Evolutionary conservation across 169 alveolate genomes (phyloP).

Genomic region (Plasmodium falciparum): DNA sequence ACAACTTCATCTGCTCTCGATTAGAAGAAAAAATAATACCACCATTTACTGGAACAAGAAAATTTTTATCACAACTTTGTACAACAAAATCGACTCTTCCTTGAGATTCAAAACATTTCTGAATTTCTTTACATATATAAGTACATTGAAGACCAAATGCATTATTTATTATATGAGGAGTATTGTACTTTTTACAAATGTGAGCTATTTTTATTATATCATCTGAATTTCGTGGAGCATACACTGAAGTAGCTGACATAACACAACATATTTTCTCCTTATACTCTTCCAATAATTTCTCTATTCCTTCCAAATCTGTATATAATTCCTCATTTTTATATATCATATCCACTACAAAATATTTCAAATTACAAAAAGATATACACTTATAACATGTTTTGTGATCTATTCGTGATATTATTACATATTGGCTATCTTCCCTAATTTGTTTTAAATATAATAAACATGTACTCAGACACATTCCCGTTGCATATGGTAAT

Average conservation of each 20-base stretch:
- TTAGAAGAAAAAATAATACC: constrained; percentile 59
- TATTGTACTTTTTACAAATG: constrained; percentile 38
- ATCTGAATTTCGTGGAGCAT: constrained; percentile 76
- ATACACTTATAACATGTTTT: constrained; percentile 70
- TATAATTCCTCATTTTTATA: constrained; percentile 44
- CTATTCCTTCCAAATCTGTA: constrained; percentile 43
- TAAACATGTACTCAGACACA: constrained; percentile 70
- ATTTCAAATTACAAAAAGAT: constrained; percentile 51
- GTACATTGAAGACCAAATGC: constrained; percentile 73
- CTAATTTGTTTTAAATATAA: constrained; percentile 32
- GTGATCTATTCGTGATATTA: constrained; percentile 67
- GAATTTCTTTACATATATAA: constrained; percentile 65
- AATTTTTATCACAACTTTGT: constrained; percentile 77
- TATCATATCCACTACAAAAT: constrained; percentile 62
- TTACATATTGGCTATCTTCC: constrained; percentile 57
- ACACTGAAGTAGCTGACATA: constrained; percentile 60
- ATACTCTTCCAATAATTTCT: constrained; percentile 35
- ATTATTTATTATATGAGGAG: constrained; percentile 65
- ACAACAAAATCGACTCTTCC: constrained; percentile 69
- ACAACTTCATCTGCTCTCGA: constrained; percentile 19
- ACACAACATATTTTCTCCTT: constrained; percentile 63
- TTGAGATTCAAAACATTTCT: constrained; percentile 42
- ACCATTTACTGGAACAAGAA: constrained; percentile 64
- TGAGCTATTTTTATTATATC: constrained; percentile 60
- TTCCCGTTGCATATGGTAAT: constrained; percentile 77